phyloP scores from a whole-genome alignment of 78 protist genomes.

The Dictyostelium purpureum region DNA sequence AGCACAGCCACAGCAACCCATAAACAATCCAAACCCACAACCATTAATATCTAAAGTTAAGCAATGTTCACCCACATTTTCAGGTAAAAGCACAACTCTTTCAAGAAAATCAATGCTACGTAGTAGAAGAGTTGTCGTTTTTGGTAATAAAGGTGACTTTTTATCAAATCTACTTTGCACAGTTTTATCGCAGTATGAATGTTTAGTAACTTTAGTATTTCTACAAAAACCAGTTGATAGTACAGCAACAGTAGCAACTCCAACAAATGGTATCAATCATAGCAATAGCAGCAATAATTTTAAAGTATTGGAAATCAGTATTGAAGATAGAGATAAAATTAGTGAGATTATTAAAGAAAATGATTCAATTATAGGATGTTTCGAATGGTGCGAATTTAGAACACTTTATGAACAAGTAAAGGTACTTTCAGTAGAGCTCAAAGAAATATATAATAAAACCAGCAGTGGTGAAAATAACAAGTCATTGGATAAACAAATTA shows the following conservation, averaged over 20 bases:
- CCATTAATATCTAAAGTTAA: neutral
- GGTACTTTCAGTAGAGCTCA: neutral
- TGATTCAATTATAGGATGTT: constrained; percentile 22
- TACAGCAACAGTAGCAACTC: neutral
- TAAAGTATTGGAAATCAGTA: neutral
- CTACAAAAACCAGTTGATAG: neutral
- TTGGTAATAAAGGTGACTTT: constrained; percentile 27
- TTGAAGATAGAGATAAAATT: neutral
- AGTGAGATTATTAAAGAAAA: neutral
- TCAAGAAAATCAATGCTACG: neutral
- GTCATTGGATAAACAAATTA: neutral
- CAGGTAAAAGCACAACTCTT: neutral
- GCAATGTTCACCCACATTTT: neutral
- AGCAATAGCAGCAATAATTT: neutral
- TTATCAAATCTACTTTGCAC: constrained; percentile 17
- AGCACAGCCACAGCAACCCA: too few species aligned
- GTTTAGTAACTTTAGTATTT: neutral
- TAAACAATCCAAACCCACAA: neutral
- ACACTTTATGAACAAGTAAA: constrained; percentile 4
- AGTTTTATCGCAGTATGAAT: constrained; percentile 45
- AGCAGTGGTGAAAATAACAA: neutral
- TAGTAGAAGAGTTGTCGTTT: neutral
- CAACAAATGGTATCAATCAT: neutral
- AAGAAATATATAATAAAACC: neutral
- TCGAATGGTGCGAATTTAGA: constrained; percentile 53